Evolutionary conservation across 495 filamentous ascomycete genomes (phyloP).

Genomic region (Penicillium salamii): DNA sequence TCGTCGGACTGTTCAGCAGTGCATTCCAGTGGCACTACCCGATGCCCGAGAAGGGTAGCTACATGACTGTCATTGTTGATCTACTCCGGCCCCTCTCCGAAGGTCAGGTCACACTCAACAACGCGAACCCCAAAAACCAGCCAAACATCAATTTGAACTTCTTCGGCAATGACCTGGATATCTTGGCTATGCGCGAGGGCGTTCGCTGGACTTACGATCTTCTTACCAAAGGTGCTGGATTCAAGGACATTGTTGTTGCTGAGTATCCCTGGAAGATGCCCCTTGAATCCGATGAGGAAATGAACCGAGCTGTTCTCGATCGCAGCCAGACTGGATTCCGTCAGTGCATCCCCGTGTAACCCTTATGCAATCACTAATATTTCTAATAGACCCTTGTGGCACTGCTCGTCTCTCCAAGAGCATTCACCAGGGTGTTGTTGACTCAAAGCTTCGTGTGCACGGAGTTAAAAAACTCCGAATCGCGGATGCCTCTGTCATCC

Average conservation of each 20-base stretch:
- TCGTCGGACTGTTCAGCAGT: conserved; percentile 56
- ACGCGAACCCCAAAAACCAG: conserved; percentile 47
- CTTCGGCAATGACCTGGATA: conserved; percentile 54
- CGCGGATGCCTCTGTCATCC: conserved; percentile 40
- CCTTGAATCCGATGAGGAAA: conserved; percentile 49
- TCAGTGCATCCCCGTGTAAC: conserved; percentile 5
- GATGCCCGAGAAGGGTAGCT: conserved; percentile 43
- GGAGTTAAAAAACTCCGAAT: conserved; percentile 52
- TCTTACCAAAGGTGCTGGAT: conserved; percentile 51
- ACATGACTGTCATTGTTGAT: conserved; percentile 59
- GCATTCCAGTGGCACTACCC: conserved; percentile 67
- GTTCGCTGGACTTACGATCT: conserved; percentile 55
- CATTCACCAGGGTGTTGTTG: conserved; percentile 53
- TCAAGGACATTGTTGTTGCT: conserved; percentile 52
- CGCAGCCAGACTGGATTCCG: conserved; percentile 59
- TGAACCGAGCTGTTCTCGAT: conserved; percentile 55
- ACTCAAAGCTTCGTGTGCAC: conserved; percentile 50
- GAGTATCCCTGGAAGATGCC: conserved; percentile 65
- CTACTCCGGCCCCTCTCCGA: conserved; percentile 54
- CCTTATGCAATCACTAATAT: neutral
- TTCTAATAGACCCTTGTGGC: conserved; percentile 46
- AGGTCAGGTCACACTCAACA: conserved; percentile 52
- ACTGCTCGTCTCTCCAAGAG: conserved; percentile 50
- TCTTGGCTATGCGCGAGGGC: conserved; percentile 56
- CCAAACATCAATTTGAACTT: conserved; percentile 61